Percentiles rank a stretch among this genome's conserved stretches.
These are phyloP conservation scores for Phaeosphaeria sp. DNA, from an alignment of 2,329 filamentous ascomycete species.

Conservation along the genomic window DNA sequence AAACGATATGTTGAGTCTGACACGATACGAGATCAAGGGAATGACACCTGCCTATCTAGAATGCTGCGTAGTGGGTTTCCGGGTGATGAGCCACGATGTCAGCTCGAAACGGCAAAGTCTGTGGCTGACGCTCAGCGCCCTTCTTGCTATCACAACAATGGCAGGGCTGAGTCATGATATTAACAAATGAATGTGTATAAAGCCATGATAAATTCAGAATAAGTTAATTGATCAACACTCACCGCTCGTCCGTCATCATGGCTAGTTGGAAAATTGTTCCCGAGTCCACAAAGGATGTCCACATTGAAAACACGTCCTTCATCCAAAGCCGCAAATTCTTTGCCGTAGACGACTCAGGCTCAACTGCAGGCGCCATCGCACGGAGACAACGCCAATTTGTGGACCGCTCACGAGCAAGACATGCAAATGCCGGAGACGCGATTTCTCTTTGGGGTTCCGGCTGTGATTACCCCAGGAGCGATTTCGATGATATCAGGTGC, in stretches of 20 bases:
- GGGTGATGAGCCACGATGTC: not conserved
- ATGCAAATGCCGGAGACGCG: constrained; percentile 13
- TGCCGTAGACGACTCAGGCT: constrained; percentile 43
- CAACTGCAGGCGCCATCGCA: constrained; percentile 26
- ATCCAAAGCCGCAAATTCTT: constrained; percentile 34
- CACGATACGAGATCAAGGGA: not conserved
- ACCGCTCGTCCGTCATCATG: constrained; percentile 8
- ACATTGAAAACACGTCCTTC: constrained; percentile 17
- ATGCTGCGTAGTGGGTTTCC: not conserved
- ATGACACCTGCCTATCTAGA: not conserved
- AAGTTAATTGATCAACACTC: not conserved
- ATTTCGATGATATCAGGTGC: constrained; percentile 18
- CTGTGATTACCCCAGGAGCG: constrained; percentile 22
- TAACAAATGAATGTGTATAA: no score
- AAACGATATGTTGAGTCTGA: not conserved
- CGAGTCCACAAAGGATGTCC: constrained; percentile 4
- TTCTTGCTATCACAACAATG: not conserved
- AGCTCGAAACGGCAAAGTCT: not conserved
- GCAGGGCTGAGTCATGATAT: not conserved
- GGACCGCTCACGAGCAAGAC: constrained; percentile 11
- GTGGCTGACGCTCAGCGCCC: not conserved
- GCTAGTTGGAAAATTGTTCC: constrained; percentile 21
- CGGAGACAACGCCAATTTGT: constrained; percentile 26
- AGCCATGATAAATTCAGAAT: not conserved
- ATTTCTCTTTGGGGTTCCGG: constrained; percentile 28